A percentile compares a stretch with the other conserved stretches of the same genome.
phyloP scores from a whole-genome alignment of 495 filamentous ascomycete species.

The Clavariopsis aquatica region DNA sequence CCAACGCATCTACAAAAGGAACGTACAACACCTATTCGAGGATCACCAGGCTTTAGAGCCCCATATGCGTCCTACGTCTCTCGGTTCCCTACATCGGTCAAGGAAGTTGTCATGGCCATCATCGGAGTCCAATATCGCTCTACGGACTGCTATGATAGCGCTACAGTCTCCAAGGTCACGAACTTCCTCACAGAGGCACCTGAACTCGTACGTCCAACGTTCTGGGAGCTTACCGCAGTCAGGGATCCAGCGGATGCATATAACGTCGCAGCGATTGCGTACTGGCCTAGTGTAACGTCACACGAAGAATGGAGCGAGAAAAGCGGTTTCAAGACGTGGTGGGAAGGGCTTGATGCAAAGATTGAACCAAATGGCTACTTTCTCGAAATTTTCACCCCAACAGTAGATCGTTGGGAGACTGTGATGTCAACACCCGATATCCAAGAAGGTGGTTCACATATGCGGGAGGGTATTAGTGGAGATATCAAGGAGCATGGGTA shows the following conservation, averaged over 20 bases:
- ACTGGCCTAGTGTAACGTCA: slow-evolving; percentile 38
- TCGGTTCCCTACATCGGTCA: slow-evolving; percentile 35
- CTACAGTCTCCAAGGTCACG: not conserved
- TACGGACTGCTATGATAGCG: not conserved
- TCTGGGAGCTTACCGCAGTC: slow-evolving; percentile 39
- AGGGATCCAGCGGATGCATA: slow-evolving; percentile 36
- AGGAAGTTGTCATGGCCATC: slow-evolving; percentile 43
- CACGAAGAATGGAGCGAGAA: slow-evolving; percentile 37
- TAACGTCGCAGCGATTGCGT: slow-evolving; percentile 40
- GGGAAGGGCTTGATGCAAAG: slow-evolving; percentile 31
- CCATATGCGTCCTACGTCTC: slow-evolving; percentile 36
- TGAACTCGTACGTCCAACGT: slow-evolving; percentile 21
- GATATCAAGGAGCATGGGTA: slow-evolving; percentile 41
- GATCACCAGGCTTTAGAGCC: slow-evolving; percentile 17
- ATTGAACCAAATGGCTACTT: slow-evolving; percentile 39
- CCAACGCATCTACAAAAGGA: slow-evolving; percentile 10
- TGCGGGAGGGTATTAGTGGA: slow-evolving; percentile 34
- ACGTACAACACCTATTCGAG: slow-evolving; percentile 1
- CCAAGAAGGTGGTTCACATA: slow-evolving; percentile 41
- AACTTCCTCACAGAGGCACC: slow-evolving; percentile 17
- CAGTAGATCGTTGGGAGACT: slow-evolving; percentile 43
- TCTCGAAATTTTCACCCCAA: slow-evolving; percentile 43
- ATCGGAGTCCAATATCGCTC: slow-evolving; percentile 38
- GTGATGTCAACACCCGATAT: slow-evolving; percentile 38
- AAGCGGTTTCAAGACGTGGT: slow-evolving; percentile 42